Evolutionary conservation across 495 filamentous ascomycete species (phyloP).

Genomic region (Hypoxylon crocopeplum): DNA sequence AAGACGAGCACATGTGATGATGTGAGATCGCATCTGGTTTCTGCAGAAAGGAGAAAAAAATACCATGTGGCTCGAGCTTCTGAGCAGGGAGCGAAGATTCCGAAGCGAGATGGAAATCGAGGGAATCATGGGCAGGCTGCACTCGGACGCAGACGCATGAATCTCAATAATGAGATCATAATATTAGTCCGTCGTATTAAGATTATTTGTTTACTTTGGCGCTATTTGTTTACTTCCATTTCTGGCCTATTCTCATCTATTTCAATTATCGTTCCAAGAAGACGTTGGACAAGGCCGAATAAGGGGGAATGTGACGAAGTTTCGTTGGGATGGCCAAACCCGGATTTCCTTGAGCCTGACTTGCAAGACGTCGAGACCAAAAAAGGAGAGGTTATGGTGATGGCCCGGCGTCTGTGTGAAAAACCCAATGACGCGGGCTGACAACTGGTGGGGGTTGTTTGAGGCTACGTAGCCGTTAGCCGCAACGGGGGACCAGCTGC

Average conservation of each 20-base stretch:
- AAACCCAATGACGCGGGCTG: constrained; percentile 22
- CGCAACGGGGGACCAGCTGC: constrained; percentile 22
- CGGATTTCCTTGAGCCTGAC: constrained; percentile 14
- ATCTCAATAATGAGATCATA: constrained; percentile 35
- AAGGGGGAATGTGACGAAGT: constrained; percentile 29
- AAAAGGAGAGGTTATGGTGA: constrained; percentile 20
- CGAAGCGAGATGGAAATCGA: neutral
- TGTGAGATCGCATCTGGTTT: constrained; percentile 17
- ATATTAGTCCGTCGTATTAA: constrained; percentile 36
- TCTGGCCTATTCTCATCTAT: constrained; percentile 6
- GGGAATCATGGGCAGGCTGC: neutral
- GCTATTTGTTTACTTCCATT: constrained; percentile 34
- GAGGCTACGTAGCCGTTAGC: constrained; percentile 25
- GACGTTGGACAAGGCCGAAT: neutral
- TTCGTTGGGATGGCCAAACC: constrained; percentile 9
- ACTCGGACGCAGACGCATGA: too few species aligned
- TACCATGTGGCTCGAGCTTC: constrained; percentile 21
- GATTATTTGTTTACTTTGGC: constrained; percentile 34
- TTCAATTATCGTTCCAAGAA: constrained; percentile 1
- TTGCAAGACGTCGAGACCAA: constrained; percentile 4
- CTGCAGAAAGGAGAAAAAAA: constrained; percentile 8
- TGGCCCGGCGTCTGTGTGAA: constrained; percentile 32
- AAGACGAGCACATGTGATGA: constrained; percentile 25
- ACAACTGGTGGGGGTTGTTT: constrained; percentile 35
- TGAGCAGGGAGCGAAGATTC: neutral